Conservation (phyloP, 2,329 filamentous ascomycete genomes). For the Lasiodiplodia gonubiensis region DNA sequence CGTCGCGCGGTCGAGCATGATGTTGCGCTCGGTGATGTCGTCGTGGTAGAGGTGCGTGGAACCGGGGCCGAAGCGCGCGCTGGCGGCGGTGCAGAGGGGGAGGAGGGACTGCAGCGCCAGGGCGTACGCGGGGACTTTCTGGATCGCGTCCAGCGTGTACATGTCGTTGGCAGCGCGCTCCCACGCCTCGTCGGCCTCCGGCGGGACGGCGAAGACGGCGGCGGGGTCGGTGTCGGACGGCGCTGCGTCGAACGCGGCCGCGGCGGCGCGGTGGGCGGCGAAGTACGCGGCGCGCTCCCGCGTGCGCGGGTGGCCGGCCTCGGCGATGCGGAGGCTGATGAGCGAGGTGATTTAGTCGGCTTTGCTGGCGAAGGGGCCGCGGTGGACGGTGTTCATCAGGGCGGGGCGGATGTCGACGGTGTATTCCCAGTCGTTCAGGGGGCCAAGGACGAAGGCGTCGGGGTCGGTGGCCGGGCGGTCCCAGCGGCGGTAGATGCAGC, state of each 20-base stretch:
- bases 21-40: constrained; percentile 20
- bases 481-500: constrained; percentile 1
- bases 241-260: neutral
- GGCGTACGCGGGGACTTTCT: neutral
- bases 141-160: neutral
- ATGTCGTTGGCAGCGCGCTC: neutral
- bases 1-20: constrained; percentile 27
- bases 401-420: neutral
- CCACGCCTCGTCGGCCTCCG: neutral
- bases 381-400: neutral
- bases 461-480: neutral
- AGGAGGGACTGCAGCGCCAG: neutral
- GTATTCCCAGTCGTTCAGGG: neutral
- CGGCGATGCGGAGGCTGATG: neutral
- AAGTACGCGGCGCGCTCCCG: neutral
- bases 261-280: neutral
- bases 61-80: neutral
- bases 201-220: neutral
- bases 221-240: neutral
- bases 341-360: neutral
- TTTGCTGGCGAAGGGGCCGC: neutral
- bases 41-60: constrained; percentile 17
- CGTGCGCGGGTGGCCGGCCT: neutral
- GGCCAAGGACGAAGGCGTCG: neutral
- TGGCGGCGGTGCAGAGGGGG: neutral